Base-by-base conservation (phyloP, 2,329 filamentous ascomycete species). In the Biscogniauxia sp. region DNA sequence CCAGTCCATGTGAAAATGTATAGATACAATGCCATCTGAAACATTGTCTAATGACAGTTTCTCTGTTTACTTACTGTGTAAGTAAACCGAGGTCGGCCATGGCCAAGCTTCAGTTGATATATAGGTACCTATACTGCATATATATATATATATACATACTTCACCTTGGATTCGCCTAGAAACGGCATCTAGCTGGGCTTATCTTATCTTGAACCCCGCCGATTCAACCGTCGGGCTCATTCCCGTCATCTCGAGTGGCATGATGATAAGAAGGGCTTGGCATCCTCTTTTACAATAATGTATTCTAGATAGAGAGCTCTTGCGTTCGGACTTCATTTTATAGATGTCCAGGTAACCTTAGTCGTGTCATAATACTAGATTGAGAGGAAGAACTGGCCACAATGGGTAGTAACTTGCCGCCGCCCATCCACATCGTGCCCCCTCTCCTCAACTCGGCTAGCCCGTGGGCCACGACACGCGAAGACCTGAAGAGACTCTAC, bases 371-470 rank as follows among this genome's bases (percentile, higher is more conserved):
- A 20, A 25, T 45, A 2, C 11, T 13, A 32, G 6, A 7, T 32
- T 7, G 9, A 32, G 26, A 6, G 23, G 52, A 15, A 26, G 28
- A 58, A 1, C 23, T 52, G 26, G 41, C 20, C 25, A 54, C 28
- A 11, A 54, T 26, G 20, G 28, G 49, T 32, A 32, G 49, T n/a
- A 5, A 7, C 26, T 28, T 55, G 49, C 84, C 82, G 1, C 83
- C 82, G 0, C 79, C 68, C 64, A 72, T 89, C 9, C 55, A 66
- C 7, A 85, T 92, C 61, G 67, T 78, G 51, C 89, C 88, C 0
- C 88, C 89, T 0, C 78, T 94, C 6, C 78, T 93, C 65, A 93
- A 93, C 75, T 90, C 89, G 0, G 85, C 91, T 28, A 88, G 85
- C 55, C 90, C 90, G 0, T 93, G 90, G 90, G 89, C 90, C 25